Base-by-base conservation (phyloP, 2,329 filamentous ascomycete genomes). In the Apiospora rasikravindrae region DNA sequence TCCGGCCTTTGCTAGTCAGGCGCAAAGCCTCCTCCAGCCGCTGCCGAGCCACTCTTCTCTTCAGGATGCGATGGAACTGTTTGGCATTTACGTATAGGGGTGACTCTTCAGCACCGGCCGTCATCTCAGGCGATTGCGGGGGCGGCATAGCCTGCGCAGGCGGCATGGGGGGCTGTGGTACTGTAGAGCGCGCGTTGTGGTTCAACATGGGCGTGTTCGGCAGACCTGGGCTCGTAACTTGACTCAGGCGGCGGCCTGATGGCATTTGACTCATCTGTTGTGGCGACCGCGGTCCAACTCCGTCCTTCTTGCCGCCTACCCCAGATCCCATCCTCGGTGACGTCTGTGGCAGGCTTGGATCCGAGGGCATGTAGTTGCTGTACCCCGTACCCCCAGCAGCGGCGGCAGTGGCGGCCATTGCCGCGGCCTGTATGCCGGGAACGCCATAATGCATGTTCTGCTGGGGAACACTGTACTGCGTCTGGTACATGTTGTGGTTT, bases 71-170 rank as follows among this genome's bases (percentile, higher is more conserved):
- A 81, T 99, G 96, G 77, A 99, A 99, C 79, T 99, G 96, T 82
- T 99, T 99, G 6, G 96, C 96, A 78, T 99, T 99, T 79, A 99
- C 96, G 77, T 99, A 99, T 0, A 99, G 86, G 0, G 96, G 96
- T 0, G 96, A 96, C 80, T 99, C 96, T 81, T 98, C 96, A 19
- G 89, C 88, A 19, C 88, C 87, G 3, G 92, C 86, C 0, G 93
- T 89, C 77, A 96, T 90, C 80, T 98, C 95, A 10, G 94, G 94
- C 0, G 94, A 96, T 74, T 94, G 91, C 4, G 90, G 89, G 66
- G 89, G 89, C 73, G 90, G 90, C 83, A 92, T 91, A 74, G 88
- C 86, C 79, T 92, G 92, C 11, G 89, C 86, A 13, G 89, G 85
- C 13, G 88, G 83, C 85, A 91, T 89, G 67, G 90, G 86, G 40